Evolutionary conservation across 2,329 filamentous ascomycete genomes (phyloP).

Genomic region (Bipolaris oryzae): DNA sequence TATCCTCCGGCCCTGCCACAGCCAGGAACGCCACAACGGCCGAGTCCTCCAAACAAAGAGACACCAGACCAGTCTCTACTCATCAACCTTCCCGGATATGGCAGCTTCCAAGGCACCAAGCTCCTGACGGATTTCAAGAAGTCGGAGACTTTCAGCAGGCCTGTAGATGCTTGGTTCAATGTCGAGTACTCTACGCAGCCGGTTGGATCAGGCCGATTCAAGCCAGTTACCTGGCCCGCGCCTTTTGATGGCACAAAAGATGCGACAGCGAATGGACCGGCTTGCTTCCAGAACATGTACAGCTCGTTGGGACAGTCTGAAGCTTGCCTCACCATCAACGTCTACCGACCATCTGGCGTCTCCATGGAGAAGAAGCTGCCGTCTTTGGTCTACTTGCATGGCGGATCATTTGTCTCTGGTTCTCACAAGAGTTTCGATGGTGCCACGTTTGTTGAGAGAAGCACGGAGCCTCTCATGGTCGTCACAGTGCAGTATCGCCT

Average conservation of each 20-base stretch:
- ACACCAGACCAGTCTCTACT: constrained; percentile 27
- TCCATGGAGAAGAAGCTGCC: constrained; percentile 38
- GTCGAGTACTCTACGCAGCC: constrained; percentile 55
- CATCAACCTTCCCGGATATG: constrained; percentile 49
- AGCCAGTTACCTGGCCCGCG: constrained; percentile 49
- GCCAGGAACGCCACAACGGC: constrained; percentile 14
- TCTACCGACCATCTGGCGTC: constrained; percentile 38
- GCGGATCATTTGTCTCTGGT: constrained; percentile 40
- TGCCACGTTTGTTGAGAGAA: constrained; percentile 41
- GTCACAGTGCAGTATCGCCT: constrained; percentile 46
- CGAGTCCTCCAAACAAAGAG: constrained; percentile 8
- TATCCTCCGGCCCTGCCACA: background rate
- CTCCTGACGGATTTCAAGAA: constrained; percentile 44
- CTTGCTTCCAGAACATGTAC: constrained; percentile 54
- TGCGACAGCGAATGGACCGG: constrained; percentile 51
- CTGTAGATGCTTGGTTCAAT: constrained; percentile 57
- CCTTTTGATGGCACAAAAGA: constrained; percentile 50
- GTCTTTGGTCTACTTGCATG: constrained; percentile 41
- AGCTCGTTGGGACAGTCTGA: constrained; percentile 34
- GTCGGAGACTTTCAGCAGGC: constrained; percentile 38
- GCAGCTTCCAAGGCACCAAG: constrained; percentile 49
- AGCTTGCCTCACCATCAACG: constrained; percentile 43
- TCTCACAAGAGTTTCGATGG: constrained; percentile 44
- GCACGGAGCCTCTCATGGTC: constrained; percentile 40
- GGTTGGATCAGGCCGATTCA: constrained; percentile 51